phyloP scores from a whole-genome alignment of 2,329 filamentous ascomycete species.

The Colletotrichum limetticola region DNA sequence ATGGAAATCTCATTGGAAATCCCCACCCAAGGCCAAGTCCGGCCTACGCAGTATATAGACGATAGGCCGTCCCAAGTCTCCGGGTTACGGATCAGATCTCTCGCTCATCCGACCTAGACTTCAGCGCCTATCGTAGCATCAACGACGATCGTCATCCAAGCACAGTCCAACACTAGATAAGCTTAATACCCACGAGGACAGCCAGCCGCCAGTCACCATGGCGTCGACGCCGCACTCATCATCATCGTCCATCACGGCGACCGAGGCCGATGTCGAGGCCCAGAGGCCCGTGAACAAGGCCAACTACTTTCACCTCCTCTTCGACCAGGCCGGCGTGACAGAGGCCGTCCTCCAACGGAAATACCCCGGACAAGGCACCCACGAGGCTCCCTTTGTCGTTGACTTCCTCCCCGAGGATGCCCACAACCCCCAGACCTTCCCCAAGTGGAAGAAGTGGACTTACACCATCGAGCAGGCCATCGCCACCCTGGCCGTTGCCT shows the following conservation, averaged over 20 bases:
- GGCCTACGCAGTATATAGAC: conserved; percentile 27
- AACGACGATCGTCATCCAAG: neutral
- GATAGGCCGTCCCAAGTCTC: conserved; percentile 11
- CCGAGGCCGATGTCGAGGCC: conserved; percentile 55
- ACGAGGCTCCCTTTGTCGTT: conserved; percentile 71
- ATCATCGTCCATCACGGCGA: conserved; percentile 45
- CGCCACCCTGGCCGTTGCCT: conserved; percentile 71
- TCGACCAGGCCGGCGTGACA: conserved; percentile 68
- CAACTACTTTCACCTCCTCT: conserved; percentile 63
- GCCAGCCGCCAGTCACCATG: conserved; percentile 4
- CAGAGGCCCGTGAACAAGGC: conserved; percentile 45
- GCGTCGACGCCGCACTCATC: conserved; percentile 39
- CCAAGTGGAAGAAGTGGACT: conserved; percentile 68
- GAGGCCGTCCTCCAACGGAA: conserved; percentile 64
- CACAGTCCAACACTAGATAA: conserved; percentile 7
- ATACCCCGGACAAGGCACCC: conserved; percentile 70
- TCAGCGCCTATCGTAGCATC: neutral
- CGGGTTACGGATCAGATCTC: conserved; percentile 18
- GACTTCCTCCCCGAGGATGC: conserved; percentile 72
- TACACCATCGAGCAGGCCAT: conserved; percentile 69
- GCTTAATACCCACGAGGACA: neutral
- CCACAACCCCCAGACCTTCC: conserved; percentile 70
- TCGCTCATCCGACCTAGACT: conserved; percentile 13
- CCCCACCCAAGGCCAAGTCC: conserved; percentile 12
- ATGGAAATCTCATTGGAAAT: conserved; percentile 30